Percentiles rank a stretch among this genome's conserved stretches.
phyloP scores from a whole-genome alignment of 768 basidiomycete genomes.

The Podaxis sp. region DNA sequence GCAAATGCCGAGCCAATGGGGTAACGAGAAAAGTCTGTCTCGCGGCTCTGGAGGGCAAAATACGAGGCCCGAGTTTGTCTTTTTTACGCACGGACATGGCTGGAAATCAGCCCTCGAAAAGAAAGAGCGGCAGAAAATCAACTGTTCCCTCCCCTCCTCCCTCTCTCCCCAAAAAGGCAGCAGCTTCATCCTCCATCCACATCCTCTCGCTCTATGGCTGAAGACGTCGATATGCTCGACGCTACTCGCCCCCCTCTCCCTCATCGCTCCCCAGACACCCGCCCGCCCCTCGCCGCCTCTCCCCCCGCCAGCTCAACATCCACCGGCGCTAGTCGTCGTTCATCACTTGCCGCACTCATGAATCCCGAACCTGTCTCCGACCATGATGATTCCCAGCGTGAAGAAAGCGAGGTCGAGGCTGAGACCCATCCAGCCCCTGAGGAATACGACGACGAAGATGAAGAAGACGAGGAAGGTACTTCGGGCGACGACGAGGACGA shows the following conservation, averaged over 20 bases:
- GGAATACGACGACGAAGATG: conserved; percentile 16
- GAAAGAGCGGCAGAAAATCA: conserved; percentile 9
- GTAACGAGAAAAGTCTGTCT: conserved; percentile 16
- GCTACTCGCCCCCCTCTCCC: conserved; percentile 9
- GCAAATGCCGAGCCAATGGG: conserved; percentile 35
- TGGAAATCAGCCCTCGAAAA: conserved; percentile 13
- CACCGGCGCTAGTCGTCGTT: conserved; percentile 16
- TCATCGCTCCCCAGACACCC: conserved; percentile 13
- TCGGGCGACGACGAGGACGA: conserved; percentile 12
- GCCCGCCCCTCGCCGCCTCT: not conserved
- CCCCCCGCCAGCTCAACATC: conserved; percentile 13
- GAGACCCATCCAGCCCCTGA: conserved; percentile 11
- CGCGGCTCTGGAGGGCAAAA: conserved; percentile 18
- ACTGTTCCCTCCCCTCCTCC: conserved; percentile 6
- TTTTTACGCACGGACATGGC: conserved; percentile 19
- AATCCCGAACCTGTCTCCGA: conserved; percentile 6
- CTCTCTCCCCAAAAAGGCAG: conserved; percentile 19
- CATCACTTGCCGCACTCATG: conserved; percentile 16
- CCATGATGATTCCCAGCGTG: conserved; percentile 2
- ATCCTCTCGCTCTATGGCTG: not conserved
- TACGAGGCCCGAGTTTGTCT: conserved; percentile 23
- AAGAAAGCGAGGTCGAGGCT: conserved; percentile 6
- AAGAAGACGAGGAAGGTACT: conserved; percentile 7
- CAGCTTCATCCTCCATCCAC: conserved; percentile 7
- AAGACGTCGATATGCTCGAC: conserved; percentile 8